phyloP scores from a whole-genome alignment of 768 basidiomycete genomes.

The Auriscalpium microsporum region DNA sequence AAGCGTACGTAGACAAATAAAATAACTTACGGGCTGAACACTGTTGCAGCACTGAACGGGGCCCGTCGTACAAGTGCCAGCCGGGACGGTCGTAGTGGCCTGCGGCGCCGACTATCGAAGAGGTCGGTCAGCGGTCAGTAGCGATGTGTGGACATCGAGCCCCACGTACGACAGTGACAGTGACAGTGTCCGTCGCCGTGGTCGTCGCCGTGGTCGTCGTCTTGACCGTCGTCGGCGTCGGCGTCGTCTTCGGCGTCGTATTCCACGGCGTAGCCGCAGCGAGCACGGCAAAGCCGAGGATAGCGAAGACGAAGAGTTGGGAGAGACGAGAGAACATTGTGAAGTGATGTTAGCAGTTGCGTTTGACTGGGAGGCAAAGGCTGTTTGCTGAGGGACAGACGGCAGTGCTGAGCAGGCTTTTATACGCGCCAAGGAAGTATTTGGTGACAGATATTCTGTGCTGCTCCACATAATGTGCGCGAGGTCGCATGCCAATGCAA shows the following conservation, averaged over 20 bases:
- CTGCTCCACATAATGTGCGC: no score
- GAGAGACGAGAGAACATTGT: conserved; percentile 12
- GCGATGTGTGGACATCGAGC: not conserved
- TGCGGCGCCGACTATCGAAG: not conserved
- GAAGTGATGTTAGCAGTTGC: not conserved
- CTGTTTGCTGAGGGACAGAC: not conserved
- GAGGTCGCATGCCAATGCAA: no score
- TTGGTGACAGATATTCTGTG: no score
- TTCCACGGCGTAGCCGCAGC: conserved; percentile 13
- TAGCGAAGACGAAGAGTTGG: conserved; percentile 4
- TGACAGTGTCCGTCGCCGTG: not conserved
- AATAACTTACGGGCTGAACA: conserved; percentile 9
- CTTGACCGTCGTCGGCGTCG: no score
- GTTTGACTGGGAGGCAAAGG: not conserved
- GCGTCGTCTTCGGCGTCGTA: no score
- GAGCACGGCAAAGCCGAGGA: conserved; percentile 14
- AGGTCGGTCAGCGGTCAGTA: no score
- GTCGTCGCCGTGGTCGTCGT: no score
- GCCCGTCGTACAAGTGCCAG: conserved; percentile 13
- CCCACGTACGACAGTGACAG: conserved; percentile 2
- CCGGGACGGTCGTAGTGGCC: conserved; percentile 4
- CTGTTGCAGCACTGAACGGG: conserved; percentile 19
- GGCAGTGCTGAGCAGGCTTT: no score
- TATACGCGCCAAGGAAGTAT: no score
- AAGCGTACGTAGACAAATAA: not conserved